Base-by-base conservation (phyloP, 23 red algal genomes). In the Cyanidioschyzon merolae region DNA sequence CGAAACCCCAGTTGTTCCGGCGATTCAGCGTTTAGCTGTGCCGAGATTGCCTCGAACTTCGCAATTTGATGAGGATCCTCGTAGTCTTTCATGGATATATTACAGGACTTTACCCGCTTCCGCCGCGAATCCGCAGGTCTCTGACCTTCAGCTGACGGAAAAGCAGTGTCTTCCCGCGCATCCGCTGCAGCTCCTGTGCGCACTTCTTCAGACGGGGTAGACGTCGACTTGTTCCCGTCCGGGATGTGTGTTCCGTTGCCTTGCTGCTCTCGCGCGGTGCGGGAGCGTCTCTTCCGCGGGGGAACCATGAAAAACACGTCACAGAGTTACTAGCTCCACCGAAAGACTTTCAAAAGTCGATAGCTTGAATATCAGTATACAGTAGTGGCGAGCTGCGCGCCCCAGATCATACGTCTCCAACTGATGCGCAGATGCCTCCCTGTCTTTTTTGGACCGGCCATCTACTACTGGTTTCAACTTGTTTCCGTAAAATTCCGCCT, bases 41-140 rank as follows among this genome's bases (percentile, higher is more conserved):
- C n/a, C 63, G 63, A 71, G 63, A 71, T 71, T 7, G 63, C 63
- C 63, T 71, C 63, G 29, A 71, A 71, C 63, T 71, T 71, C 7
- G 63, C 63, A 7, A 71, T 35, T 35, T 71, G 63, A 25, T 71
- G 63, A 7, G 63, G 63, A 71, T 71, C 63, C 7, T 71, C 63
- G 63, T 71, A 71, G 16, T 71, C 63, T 27, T 71, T 71, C n/a
- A 71, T 3, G 29, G 21, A 32, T 25, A 71, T 71, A 35, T 32
- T 32, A 71, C 63, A 71, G 3, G 7, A 7, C 29, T 71, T 71
- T 21, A 54, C 45, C 21, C 45, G 45, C 21, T 54, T 54, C 21
- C 12, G 45, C 45, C 45, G 45, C 45, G 45, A 54, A 21, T 54
- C 21, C 45, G 45, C 45, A 21, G 21, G 12, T 21, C 12, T 21